Base-by-base conservation (phyloP, 2,329 filamentous ascomycete genomes). In the Talaromyces albobiverticillius region DNA sequence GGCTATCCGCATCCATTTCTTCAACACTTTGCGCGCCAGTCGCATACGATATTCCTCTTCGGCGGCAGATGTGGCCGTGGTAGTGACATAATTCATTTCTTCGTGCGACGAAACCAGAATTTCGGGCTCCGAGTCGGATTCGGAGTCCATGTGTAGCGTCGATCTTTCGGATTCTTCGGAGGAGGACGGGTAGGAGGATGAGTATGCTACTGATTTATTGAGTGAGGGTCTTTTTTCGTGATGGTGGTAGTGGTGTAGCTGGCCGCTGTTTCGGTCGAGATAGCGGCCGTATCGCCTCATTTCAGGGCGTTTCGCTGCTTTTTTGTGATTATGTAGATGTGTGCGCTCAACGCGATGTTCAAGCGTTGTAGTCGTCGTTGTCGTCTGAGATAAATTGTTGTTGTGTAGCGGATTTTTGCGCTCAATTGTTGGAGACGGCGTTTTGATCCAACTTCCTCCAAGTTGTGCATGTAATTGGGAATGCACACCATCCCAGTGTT, bases 1-100 rank as follows among this genome's bases (percentile, higher is more conserved):
- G 0, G 87, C 84, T 56, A 84, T 71, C 20, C 81, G 77, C 64
- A 86, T 87, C 90, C 90, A 95, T 62, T 88, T 89, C 18, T 78
- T 73, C 64, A 86, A 84, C 11, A 86, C 87, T 60, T 82, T 84
- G 22, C 87, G 80, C 73, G 89, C 84, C 16, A 92, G 72, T 40
- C 82, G 73, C 54, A 88, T 72, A 62, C 87, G 80, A 53, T 76
- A 66, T 59, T 83, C 76, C 8, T 77, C 76, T 45, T 82, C 77
- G 5, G 79, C 72, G 3, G 76, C 65, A 4, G 72, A 74, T 1
- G 62, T 65, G 3, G 69, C 58, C 18, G 68, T 64, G 8, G 61
- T 64, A 2, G 75, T 75, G 34, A 74, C 62, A 55, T 74, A 73
- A 53, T 72, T 70, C 8, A 61, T 68, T 3, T 56, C 61, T 10